Evolutionary conservation across 1,284 basidiomycete species (phyloP).

Genomic region (Leccinum solheimii): DNA sequence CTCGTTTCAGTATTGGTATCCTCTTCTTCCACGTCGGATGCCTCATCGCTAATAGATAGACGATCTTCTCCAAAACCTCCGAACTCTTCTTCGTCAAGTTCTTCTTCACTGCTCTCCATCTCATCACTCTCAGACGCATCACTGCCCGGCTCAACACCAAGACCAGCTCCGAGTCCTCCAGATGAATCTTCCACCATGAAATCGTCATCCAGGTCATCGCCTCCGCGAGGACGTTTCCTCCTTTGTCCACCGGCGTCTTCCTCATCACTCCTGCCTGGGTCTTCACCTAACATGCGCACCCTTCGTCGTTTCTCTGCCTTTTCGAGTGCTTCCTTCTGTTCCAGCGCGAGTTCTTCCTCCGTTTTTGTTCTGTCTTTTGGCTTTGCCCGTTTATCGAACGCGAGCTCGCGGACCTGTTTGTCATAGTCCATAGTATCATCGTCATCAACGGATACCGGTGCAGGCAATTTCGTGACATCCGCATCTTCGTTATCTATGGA

Average conservation of each 20-base stretch:
- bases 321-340: slow-evolving; percentile 86
- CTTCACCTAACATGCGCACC: slow-evolving; percentile 86
- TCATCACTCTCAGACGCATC: slow-evolving; percentile 29
- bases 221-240: slow-evolving; percentile 51
- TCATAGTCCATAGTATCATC: slow-evolving; percentile 70
- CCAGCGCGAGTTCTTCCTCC: slow-evolving; percentile 89
- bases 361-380: slow-evolving; percentile 97
- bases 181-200: slow-evolving; percentile 60
- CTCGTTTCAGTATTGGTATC: slow-evolving; percentile 46
- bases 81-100: slow-evolving; percentile 39
- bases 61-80: slow-evolving; percentile 39
- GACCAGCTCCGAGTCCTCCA: slow-evolving; percentile 52
- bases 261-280: slow-evolving; percentile 61
- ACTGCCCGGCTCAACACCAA: slow-evolving; percentile 37
- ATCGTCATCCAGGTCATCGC: slow-evolving; percentile 94
- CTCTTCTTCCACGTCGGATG: slow-evolving; percentile 38
- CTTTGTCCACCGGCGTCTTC: slow-evolving; percentile 46
- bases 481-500: slow-evolving; percentile 41
- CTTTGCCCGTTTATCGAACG: slow-evolving; percentile 91
- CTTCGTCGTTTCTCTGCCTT: slow-evolving; percentile 42
- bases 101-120: slow-evolving; percentile 43
- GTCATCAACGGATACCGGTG: slow-evolving; percentile 9
- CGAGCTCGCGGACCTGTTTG: slow-evolving; percentile 88
- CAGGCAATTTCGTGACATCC: neutral
- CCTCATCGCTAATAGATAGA: slow-evolving; percentile 35